Evolutionary conservation across 768 basidiomycete species (phyloP).

Genomic region (Exidia glandulosa): DNA sequence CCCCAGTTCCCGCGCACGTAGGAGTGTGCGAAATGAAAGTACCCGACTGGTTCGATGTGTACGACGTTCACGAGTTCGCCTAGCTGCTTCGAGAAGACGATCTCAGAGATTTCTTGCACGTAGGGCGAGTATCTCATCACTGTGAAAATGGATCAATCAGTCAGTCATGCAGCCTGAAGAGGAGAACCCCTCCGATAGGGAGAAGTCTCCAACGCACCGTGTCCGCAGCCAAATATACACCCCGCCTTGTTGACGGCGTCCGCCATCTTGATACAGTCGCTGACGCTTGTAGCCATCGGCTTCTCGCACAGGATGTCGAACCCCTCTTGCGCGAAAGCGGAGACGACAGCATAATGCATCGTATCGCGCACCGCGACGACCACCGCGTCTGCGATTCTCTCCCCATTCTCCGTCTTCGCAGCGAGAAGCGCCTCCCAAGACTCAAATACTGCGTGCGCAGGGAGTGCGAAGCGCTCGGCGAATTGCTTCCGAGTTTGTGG

Average conservation of each 20-base stretch:
- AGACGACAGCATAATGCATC: constrained; percentile 63
- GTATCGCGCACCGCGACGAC: constrained; percentile 72
- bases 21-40: constrained; percentile 84
- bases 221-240: constrained; percentile 77
- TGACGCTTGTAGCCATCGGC: constrained; percentile 71
- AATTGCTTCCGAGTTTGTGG: constrained; percentile 50
- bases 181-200: neutral
- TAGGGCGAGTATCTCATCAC: constrained; percentile 87
- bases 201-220: constrained; percentile 40
- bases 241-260: constrained; percentile 55
- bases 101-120: constrained; percentile 52
- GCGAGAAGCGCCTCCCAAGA: constrained; percentile 61
- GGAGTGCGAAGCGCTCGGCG: constrained; percentile 44
- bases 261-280: constrained; percentile 69
- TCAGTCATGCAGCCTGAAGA: neutral
- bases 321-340: constrained; percentile 67
- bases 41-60: constrained; percentile 78
- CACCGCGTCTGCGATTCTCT: constrained; percentile 71
- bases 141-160: constrained; percentile 17
- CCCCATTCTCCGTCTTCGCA: constrained; percentile 58
- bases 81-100: constrained; percentile 57
- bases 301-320: constrained; percentile 91
- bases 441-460: constrained; percentile 56
- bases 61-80: constrained; percentile 75
- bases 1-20: constrained; percentile 80